phyloP scores from a whole-genome alignment of 2,329 filamentous ascomycete species.

The Diaporthe sp. region DNA sequence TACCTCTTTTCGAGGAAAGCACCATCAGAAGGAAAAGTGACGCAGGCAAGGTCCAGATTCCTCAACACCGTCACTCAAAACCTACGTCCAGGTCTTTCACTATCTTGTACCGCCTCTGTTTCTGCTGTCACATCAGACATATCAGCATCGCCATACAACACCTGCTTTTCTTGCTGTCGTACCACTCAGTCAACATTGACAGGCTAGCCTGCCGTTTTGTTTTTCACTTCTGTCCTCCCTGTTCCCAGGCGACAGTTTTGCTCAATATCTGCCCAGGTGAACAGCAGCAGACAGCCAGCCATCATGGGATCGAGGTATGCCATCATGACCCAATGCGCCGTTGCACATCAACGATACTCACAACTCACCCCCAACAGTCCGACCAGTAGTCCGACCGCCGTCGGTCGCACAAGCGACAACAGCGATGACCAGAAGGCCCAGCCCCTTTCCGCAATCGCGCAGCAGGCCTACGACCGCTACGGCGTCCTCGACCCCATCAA shows the following conservation, averaged over 20 bases:
- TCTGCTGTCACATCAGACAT: background rate
- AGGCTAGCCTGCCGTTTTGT: too few relatives aligned
- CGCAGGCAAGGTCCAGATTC: background rate
- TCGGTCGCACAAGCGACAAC: background rate
- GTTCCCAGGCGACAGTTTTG: too few relatives aligned
- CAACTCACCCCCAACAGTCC: background rate
- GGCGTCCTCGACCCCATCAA: slow-evolving; percentile 11
- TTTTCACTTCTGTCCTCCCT: too few relatives aligned
- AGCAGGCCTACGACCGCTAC: slow-evolving; percentile 23
- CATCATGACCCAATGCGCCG: too few relatives aligned
- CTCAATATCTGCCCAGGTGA: background rate
- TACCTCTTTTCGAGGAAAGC: rapidly evolving
- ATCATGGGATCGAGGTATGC: slow-evolving; percentile 1
- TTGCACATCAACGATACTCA: background rate
- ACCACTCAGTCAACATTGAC: background rate
- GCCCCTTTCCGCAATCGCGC: background rate
- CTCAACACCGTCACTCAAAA: background rate
- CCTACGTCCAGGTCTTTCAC: background rate
- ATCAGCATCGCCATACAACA: background rate
- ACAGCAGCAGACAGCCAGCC: background rate
- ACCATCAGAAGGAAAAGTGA: too few relatives aligned
- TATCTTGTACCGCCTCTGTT: background rate
- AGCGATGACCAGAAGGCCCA: background rate
- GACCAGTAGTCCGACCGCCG: background rate
- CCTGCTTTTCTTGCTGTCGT: background rate